These are phyloP conservation scores for Aspergillus sp. DNA, from an alignment of 2,329 filamentous ascomycete species.

Conservation along the genomic window DNA sequence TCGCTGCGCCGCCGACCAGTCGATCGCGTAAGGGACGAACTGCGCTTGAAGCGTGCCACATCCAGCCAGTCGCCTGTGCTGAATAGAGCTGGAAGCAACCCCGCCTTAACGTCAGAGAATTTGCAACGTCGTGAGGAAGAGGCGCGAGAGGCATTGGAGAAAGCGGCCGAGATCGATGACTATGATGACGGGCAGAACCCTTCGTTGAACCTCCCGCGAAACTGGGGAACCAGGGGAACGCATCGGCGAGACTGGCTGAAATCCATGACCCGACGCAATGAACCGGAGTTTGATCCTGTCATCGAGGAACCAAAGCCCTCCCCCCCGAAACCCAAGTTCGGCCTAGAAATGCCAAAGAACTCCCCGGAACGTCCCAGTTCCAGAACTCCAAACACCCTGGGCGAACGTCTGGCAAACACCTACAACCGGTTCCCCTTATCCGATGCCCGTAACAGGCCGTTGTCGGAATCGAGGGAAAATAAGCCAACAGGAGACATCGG, in stretches of 20 bases:
- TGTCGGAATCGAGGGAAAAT: slow-evolving; percentile 14
- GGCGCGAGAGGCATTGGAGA: slow-evolving; percentile 15
- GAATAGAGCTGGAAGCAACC: slow-evolving; percentile 30
- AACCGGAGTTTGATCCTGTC: slow-evolving; percentile 15
- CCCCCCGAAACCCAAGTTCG: slow-evolving; percentile 22
- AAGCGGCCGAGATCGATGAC: slow-evolving; percentile 11
- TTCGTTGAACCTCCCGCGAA: slow-evolving; percentile 36
- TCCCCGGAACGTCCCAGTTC: slow-evolving; percentile 25
- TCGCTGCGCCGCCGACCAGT: slow-evolving; percentile 33
- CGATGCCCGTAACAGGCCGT: slow-evolving; percentile 14
- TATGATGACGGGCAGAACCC: slow-evolving; percentile 26
- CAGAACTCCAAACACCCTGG: slow-evolving; percentile 19
- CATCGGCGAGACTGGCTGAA: slow-evolving; percentile 36
- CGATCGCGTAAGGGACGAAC: slow-evolving; percentile 38
- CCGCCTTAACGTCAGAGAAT: slow-evolving; percentile 35
- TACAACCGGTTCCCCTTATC: slow-evolving; percentile 12
- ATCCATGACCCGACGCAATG: slow-evolving; percentile 26
- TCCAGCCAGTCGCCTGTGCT: slow-evolving; percentile 40
- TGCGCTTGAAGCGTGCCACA: slow-evolving; percentile 39
- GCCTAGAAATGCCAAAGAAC: slow-evolving; percentile 27
- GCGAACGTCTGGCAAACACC: slow-evolving; percentile 20
- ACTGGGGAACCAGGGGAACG: slow-evolving; percentile 36
- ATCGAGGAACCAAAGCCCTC: slow-evolving; percentile 17
- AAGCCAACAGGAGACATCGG: slow-evolving; percentile 22
- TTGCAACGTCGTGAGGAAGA: slow-evolving; percentile 36